Evolutionary conservation across 2,329 filamentous ascomycete genomes (phyloP), one percentile per base, ranked within the genome.

Genomic region (Penicillium sclerotiorum): DNA sequence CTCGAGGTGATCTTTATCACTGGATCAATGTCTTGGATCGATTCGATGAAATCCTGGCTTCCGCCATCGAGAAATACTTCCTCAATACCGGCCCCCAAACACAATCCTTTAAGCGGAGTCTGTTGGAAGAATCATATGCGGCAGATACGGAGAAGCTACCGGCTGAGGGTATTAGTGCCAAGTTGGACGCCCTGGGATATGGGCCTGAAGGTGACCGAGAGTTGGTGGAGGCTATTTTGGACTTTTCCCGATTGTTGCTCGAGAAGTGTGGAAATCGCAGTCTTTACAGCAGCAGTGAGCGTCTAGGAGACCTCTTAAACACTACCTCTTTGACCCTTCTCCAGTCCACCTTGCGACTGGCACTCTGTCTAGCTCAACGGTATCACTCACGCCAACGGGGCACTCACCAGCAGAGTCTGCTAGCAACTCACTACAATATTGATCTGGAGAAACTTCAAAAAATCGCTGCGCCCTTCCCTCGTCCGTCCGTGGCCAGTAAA

Each of bases 221-320:
- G 64, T 79, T 99, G 54, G 76, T 97, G 48, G 87, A 95, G 68
- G 80, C 83, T 23, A 81, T 97, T 46, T 78, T 99, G 52, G 80
- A 83, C 60, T 99, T 99, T 71, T 96, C 92, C 18, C 84, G 87
- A 53, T 82, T 95, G 70, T 79, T 99, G 23, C 76, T 97, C 44
- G 90, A 97, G 68, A 94, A 96, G 68, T 99, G 94, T 72, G 94
- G 93, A 52, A 99, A 99, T 67, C 82, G 95, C 60, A 96, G 92
- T 74, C 86, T 99, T 62, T 99, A 97, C 70, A 90, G 88, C 53
- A 99, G 94, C 77, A 97, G 93, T 69, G 81, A 87, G 58, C 89
- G 95, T 62, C 77, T 99, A 53, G 94, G 93, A 67, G 87, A 92
- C 66, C 80, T 99, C 33, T 82, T 99, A 51, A 90, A 96, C 71